Evolutionary conservation across 1,284 basidiomycete genomes (phyloP).

Genomic region (Anthracocystis setariae): DNA sequence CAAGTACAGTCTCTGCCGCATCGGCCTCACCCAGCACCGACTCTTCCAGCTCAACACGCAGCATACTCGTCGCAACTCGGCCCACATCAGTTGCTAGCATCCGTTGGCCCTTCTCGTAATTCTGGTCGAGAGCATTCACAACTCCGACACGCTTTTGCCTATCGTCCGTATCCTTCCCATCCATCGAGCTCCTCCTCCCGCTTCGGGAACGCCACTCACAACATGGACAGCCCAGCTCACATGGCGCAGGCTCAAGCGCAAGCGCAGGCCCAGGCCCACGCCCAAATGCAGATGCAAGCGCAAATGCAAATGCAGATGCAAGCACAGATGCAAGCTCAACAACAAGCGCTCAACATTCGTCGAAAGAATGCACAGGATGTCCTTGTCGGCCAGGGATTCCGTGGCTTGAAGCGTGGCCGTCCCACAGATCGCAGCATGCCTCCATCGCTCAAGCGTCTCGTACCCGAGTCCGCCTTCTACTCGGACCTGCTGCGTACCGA

Average conservation of each 20-base stretch:
- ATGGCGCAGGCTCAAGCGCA: conserved; percentile 54
- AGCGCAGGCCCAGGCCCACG: conserved; percentile 48
- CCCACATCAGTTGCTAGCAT: not conserved
- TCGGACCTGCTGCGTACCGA: conserved; percentile 86
- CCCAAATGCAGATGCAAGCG: conserved; percentile 38
- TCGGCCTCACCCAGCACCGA: conserved; percentile 1
- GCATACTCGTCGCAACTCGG: conserved; percentile 1
- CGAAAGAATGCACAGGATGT: conserved; percentile 56
- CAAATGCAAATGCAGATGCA: conserved; percentile 48
- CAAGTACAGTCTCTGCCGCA: not conserved
- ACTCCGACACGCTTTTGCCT: conserved; percentile 22
- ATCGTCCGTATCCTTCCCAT: conserved; percentile 18
- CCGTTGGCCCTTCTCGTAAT: not conserved
- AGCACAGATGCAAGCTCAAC: conserved; percentile 58
- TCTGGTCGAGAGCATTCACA: conserved; percentile 20
- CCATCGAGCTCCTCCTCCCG: conserved; percentile 7
- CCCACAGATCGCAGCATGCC: conserved; percentile 82
- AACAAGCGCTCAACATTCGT: conserved; percentile 41
- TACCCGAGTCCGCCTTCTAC: conserved; percentile 77
- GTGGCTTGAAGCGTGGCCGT: conserved; percentile 76
- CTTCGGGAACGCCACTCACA: conserved; percentile 3
- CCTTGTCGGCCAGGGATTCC: conserved; percentile 58
- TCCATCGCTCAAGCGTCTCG: conserved; percentile 74
- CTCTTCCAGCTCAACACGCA: conserved; percentile 1
- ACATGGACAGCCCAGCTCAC: conserved; percentile 41